A percentile compares a stretch with the other conserved stretches of the same genome.
phyloP scores from a whole-genome alignment of 2,329 filamentous ascomycete genomes.

The Epichloe baconii region DNA sequence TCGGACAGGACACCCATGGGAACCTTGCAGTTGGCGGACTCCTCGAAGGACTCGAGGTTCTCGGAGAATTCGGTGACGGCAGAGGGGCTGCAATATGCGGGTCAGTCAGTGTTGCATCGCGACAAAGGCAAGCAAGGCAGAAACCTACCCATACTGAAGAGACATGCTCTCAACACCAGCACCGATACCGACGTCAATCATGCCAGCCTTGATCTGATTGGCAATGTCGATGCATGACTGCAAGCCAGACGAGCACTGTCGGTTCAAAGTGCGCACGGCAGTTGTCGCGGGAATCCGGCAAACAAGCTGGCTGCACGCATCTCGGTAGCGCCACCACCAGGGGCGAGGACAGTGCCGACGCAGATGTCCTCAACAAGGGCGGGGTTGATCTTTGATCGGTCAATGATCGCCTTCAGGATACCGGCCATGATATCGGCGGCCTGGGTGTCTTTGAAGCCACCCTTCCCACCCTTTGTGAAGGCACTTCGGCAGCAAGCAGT shows the following conservation, averaged over 20 bases:
- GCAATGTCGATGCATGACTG: constrained; percentile 90
- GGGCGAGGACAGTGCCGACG: constrained; percentile 81
- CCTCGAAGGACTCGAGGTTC: constrained; percentile 64
- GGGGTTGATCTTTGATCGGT: constrained; percentile 81
- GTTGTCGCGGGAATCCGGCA: constrained; percentile 76
- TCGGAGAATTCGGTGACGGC: constrained; percentile 92
- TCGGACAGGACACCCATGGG: constrained; percentile 92
- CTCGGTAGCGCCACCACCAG: constrained; percentile 89
- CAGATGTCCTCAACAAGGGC: constrained; percentile 80
- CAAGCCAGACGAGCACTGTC: constrained; percentile 87
- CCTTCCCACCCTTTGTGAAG: constrained; percentile 86
- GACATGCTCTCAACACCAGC: constrained; percentile 97
- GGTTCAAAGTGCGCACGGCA: constrained; percentile 79
- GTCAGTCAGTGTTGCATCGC: not conserved
- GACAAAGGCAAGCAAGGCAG: not conserved
- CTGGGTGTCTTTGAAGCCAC: constrained; percentile 88
- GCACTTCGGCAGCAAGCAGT: constrained; percentile 85
- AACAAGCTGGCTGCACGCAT: constrained; percentile 86
- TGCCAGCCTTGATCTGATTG: constrained; percentile 78
- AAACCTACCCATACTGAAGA: constrained; percentile 67
- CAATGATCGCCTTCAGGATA: constrained; percentile 67
- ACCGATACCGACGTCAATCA: constrained; percentile 91
- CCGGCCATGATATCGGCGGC: constrained; percentile 77
- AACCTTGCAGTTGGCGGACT: constrained; percentile 92
- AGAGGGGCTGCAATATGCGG: constrained; percentile 40